These are phyloP conservation scores for Stipa capillata DNA, from an alignment of 176 grass and related monocot species.

Conservation along the genomic window DNA sequence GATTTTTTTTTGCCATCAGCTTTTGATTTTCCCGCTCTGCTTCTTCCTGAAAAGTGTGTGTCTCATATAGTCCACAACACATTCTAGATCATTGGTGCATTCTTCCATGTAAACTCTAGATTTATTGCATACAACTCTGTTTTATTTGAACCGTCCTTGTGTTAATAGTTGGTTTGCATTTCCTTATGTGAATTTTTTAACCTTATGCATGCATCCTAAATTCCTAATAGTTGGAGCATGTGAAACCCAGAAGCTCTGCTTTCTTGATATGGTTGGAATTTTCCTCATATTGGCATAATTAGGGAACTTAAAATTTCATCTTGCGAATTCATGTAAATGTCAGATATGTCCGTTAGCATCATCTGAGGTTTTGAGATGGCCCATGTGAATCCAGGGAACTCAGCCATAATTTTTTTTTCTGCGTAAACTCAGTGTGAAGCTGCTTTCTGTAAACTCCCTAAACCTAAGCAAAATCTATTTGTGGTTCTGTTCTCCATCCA, in stretches of 20 bases:
- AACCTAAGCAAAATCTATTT: background rate
- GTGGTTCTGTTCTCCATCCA: background rate
- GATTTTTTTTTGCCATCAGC: background rate
- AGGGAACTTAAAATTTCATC: background rate
- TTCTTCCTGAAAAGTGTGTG: background rate
- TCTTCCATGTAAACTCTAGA: background rate
- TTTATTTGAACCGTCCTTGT: background rate
- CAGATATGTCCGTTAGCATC: background rate
- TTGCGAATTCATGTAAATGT: background rate
- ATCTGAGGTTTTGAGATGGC: background rate
- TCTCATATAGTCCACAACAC: background rate
- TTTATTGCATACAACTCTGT: background rate
- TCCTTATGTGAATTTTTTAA: conserved; percentile 6
- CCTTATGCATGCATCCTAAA: background rate
- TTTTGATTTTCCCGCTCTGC: background rate
- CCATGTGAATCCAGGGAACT: background rate
- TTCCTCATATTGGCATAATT: background rate
- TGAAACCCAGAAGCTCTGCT: background rate
- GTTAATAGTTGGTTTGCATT: background rate
- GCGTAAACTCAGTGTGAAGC: background rate
- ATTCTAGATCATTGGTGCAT: background rate
- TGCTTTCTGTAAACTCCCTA: background rate
- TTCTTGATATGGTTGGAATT: background rate
- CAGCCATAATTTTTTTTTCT: background rate
- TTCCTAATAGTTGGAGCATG: background rate